These are phyloP conservation scores for Kurtzmaniella natalensis DNA, from an alignment of 1,139 yeast genomes.

Conservation along the genomic window DNA sequence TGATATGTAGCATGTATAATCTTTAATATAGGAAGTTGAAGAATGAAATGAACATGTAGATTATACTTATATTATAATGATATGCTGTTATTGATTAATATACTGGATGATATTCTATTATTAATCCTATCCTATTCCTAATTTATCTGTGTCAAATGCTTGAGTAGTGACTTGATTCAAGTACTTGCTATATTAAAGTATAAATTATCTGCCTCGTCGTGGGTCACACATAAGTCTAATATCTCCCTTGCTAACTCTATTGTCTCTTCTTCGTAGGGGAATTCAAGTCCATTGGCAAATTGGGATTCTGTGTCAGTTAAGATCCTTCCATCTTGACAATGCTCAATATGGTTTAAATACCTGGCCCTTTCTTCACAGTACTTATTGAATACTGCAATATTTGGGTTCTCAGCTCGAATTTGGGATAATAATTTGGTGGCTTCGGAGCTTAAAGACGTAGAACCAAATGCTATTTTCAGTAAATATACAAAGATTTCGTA, in stretches of 20 bases:
- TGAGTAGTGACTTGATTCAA: too few relatives aligned
- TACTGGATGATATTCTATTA: too few relatives aligned
- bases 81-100: constrained; percentile 1
- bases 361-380: constrained; percentile 40
- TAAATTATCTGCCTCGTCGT: constrained; percentile 76
- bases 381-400: constrained; percentile 33
- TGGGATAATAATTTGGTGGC: constrained; percentile 30
- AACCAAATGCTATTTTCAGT: constrained; percentile 55
- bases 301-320: constrained; percentile 36
- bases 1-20: too few relatives aligned
- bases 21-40: too few relatives aligned
- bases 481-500: constrained; percentile 49
- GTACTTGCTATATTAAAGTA: constrained; percentile 51
- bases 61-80: constrained; percentile 14
- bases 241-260: constrained; percentile 70
- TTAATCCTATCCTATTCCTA: too few relatives aligned
- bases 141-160: too few relatives aligned
- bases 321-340: constrained; percentile 9
- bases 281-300: constrained; percentile 55
- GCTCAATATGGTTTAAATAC: constrained; percentile 31
- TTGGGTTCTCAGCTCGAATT: constrained; percentile 21
- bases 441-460: constrained; percentile 33
- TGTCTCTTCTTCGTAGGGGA: constrained; percentile 58
- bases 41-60: too few relatives aligned
- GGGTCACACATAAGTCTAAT: constrained; percentile 63